A percentile compares a stretch with the other conserved stretches of the same genome.
Conservation (phyloP, 441 rosid species). For the Pelargonium fulgidum region DNA sequence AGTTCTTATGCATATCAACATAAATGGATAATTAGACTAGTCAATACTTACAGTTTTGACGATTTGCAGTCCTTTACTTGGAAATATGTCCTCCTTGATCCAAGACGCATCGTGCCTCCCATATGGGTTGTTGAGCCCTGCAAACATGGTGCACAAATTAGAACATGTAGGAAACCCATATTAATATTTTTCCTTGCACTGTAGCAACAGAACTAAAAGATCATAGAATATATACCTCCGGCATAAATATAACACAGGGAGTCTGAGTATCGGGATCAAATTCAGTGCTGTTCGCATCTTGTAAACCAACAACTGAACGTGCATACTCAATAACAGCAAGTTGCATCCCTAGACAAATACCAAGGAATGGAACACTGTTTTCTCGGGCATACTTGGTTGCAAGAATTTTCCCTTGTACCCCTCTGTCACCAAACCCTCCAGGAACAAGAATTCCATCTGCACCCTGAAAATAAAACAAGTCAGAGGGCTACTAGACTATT, state of each 20-base stretch:
- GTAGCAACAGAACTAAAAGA: background rate
- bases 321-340: slow-evolving; percentile 86
- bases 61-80: slow-evolving; percentile 41
- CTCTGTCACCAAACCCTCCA: slow-evolving; percentile 96
- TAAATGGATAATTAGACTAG: too few species aligned
- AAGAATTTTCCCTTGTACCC: slow-evolving; percentile 84
- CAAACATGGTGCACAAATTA: too few species aligned
- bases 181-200: background rate
- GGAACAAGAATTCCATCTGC: slow-evolving; percentile 94
- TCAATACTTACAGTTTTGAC: slow-evolving; percentile 60
- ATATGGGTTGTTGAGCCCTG: slow-evolving; percentile 63
- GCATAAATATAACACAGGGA: slow-evolving; percentile 93
- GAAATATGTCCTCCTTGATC: slow-evolving; percentile 54
- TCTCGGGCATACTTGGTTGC: slow-evolving; percentile 89
- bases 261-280: slow-evolving; percentile 58
- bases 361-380: slow-evolving; percentile 76
- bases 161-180: slow-evolving; percentile 10
- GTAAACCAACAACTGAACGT: slow-evolving; percentile 54
- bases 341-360: slow-evolving; percentile 98
- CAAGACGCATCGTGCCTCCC: slow-evolving; percentile 76
- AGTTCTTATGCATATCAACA: too few species aligned
- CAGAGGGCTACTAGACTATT: slow-evolving; percentile 12
- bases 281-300: slow-evolving; percentile 89
- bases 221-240: slow-evolving; percentile 49
- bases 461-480: slow-evolving; percentile 39